Conservation (phyloP, 257 asterid species). For the Nemophila menziesii region DNA sequence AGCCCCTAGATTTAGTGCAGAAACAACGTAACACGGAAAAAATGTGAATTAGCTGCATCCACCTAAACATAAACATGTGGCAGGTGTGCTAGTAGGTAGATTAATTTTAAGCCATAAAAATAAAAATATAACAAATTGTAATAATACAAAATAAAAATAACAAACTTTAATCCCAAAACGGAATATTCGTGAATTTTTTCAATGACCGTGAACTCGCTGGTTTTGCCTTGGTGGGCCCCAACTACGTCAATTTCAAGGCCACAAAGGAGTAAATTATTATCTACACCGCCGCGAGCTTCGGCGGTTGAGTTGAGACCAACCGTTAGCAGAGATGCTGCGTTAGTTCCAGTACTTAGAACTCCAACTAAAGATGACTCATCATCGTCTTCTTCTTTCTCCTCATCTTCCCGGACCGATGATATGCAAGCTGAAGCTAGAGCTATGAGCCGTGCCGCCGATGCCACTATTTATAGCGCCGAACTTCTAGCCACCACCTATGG, state of each 20-base stretch:
- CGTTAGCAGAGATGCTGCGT: conserved; percentile 21
- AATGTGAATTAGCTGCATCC: too few species aligned
- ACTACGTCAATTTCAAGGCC: not conserved
- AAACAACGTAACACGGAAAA: too few species aligned
- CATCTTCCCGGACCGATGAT: conserved; percentile 75
- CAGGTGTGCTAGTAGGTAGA: too few species aligned
- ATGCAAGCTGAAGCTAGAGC: conserved; percentile 94
- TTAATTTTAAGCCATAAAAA: too few species aligned
- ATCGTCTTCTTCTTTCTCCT: conserved; percentile 10
- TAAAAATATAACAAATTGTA: too few species aligned
- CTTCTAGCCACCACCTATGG: conserved; percentile 46
- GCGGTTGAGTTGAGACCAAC: conserved; percentile 59
- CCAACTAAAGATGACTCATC: conserved; percentile 19
- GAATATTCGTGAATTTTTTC: too few species aligned
- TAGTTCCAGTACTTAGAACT: conserved; percentile 15
- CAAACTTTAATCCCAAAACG: too few species aligned
- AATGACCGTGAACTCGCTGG: not conserved
- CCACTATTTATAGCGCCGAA: conserved; percentile 62
- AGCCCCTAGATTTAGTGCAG: too few species aligned
- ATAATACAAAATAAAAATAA: too few species aligned
- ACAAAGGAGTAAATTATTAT: conserved; percentile 13
- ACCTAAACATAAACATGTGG: too few species aligned
- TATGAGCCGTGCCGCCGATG: conserved; percentile 75
- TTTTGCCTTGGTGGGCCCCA: not conserved
- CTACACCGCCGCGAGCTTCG: conserved; percentile 36